A percentile compares a stretch with the other conserved stretches of the same genome.
phyloP scores from a whole-genome alignment of 176 grass and related monocot species.

The Hyparrhenia diplandra region DNA sequence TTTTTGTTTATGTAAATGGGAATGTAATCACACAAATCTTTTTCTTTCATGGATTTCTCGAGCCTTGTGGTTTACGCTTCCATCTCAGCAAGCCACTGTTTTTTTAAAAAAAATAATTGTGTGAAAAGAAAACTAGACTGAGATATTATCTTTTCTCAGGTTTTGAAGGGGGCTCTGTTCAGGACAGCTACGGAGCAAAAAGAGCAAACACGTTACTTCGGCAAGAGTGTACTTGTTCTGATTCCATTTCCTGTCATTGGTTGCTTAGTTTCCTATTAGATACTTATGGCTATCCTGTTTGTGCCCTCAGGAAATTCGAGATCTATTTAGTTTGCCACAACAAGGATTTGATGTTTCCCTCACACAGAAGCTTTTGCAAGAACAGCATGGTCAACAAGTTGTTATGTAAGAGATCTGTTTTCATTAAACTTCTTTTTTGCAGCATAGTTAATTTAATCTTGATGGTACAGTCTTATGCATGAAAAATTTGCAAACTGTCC shows the following conservation, averaged over 20 bases:
- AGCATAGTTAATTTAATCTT: not conserved
- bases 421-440: not conserved
- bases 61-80: not conserved
- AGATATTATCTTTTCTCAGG: constrained; percentile 38
- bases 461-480: not conserved
- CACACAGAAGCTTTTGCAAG: constrained; percentile 70
- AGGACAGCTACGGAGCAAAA: constrained; percentile 91
- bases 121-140: not conserved
- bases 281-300: constrained; percentile 11
- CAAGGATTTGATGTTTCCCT: constrained; percentile 94
- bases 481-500: too few species aligned
- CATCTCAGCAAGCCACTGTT: not conserved
- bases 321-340: constrained; percentile 77
- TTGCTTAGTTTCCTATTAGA: constrained; percentile 1
- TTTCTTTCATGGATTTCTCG: not conserved
- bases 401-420: constrained; percentile 41
- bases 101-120: not conserved
- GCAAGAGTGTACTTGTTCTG: constrained; percentile 54
- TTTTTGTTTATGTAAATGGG: not conserved
- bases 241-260: constrained; percentile 6
- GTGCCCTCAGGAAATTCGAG: constrained; percentile 61
- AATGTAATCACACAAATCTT: not conserved
- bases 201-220: constrained; percentile 93
- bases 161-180: constrained; percentile 86
- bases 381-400: constrained; percentile 77